Evolutionary conservation across 225 moss, liverwort and hornwort species (phyloP), one percentile per base, ranked within the genome.

Genomic region (Sphagnum contortum): DNA sequence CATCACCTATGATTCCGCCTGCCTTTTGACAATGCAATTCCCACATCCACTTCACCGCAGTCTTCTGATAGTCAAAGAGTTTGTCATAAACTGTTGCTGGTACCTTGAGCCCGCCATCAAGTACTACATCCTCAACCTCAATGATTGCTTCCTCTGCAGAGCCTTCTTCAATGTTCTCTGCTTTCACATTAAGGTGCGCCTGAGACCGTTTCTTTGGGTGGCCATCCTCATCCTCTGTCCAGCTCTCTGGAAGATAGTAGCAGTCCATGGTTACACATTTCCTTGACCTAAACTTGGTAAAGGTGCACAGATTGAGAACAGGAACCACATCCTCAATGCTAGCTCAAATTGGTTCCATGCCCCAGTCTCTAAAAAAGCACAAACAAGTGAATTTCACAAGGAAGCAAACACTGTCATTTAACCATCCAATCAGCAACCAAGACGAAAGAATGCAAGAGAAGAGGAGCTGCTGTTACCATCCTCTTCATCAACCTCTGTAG

Each of bases 1-100:
- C 96, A 67, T 98, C 96, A 52, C 96, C 96, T 48, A 93, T 98
- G 50, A 98, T 83, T 12, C 96, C 96, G 65, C 96, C 96, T 50
- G 92, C 88, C 63, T 80, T 98, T 69, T 90, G 96, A 66, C 89
- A 98, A 66, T 93, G 96, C 8, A 98, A 73, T 68, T 93, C 96
- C 96, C 93, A 98, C 75, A 98, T 71, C 93, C 96, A 98, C 75
- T 93, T 98, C 57, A 98, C 89, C 73, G 93, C 96, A 57, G 96
- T 93, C 68, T 91, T 87, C 68, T 98, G 96, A 66, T 98, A 98
- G 63, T 91, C 87, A 59, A 93, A 93, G 66, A 98, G 74, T 63
- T 79, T 89, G 10, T 80, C 74, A 61, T 93, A 93, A 13, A 86
- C 78, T 61, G 48, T 65, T 50, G 85, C 83, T 11, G 93, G 96